phyloP scores from a whole-genome alignment of 306 rosid species.

The Trifolium pratense region DNA sequence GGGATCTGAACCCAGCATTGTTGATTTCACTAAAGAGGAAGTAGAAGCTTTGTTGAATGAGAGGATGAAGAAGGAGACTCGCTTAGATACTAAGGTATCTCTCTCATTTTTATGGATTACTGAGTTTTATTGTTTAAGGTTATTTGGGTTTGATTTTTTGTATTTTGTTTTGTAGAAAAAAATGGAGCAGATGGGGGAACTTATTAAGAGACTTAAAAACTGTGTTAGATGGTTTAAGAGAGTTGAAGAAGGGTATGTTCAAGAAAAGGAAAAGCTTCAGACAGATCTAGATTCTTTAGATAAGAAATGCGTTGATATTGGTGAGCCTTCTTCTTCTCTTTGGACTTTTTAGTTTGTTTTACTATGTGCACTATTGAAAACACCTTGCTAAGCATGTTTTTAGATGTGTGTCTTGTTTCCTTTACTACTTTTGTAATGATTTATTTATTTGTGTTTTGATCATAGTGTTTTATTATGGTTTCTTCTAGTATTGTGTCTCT shows the following conservation, averaged over 20 bases:
- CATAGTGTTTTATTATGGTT: not conserved
- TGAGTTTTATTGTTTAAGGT: slow-evolving; percentile 6
- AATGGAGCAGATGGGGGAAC: slow-evolving; percentile 60
- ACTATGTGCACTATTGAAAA: not conserved
- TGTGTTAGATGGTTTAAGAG: slow-evolving; percentile 74
- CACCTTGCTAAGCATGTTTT: not conserved
- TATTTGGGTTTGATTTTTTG: not conserved
- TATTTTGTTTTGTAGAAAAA: slow-evolving; percentile 56
- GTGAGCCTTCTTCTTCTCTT: slow-evolving; percentile 44
- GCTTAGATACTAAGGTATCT: slow-evolving; percentile 73
- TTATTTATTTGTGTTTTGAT: not conserved
- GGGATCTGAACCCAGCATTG: slow-evolving; percentile 49
- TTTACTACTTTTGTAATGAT: not conserved
- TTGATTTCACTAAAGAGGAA: slow-evolving; percentile 79
- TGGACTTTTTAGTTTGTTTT: not conserved
- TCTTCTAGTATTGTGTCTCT: not conserved
- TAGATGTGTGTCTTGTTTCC: not conserved
- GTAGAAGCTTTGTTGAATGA: slow-evolving; percentile 69
- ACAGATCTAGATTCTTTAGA: slow-evolving; percentile 61
- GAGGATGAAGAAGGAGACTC: slow-evolving; percentile 62
- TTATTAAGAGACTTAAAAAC: slow-evolving; percentile 66
- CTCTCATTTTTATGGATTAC: not conserved
- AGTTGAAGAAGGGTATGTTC: slow-evolving; percentile 57
- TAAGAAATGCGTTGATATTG: slow-evolving; percentile 71
- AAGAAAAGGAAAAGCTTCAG: slow-evolving; percentile 73